phyloP scores from a whole-genome alignment of 2,329 filamentous ascomycete species.

The Intubia oerlemansii region DNA sequence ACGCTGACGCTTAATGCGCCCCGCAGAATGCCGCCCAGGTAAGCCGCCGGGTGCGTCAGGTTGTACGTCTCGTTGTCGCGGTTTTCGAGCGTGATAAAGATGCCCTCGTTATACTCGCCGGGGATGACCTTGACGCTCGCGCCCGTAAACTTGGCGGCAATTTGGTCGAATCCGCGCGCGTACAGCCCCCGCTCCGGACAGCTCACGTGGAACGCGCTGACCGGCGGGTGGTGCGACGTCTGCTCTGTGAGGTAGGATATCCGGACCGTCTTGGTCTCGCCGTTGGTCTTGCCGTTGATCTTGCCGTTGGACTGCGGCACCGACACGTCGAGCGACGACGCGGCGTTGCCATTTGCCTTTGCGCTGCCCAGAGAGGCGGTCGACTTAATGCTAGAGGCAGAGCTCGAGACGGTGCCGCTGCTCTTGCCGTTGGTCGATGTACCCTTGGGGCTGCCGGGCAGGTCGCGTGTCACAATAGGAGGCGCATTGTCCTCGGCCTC shows the following conservation, averaged over 20 bases:
- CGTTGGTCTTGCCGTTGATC: too few relatives aligned
- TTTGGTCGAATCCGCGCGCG: conserved; percentile 82
- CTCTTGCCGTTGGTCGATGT: conserved; percentile 10
- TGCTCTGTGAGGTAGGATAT: conserved; percentile 94
- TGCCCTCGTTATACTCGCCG: conserved; percentile 84
- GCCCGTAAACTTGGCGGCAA: conserved; percentile 93
- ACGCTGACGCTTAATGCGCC: conserved; percentile 82
- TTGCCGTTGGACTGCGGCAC: conserved; percentile 27
- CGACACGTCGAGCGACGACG: conserved; percentile 23
- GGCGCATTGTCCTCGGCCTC: conserved; percentile 66
- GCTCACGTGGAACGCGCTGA: conserved; percentile 85
- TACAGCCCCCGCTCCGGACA: conserved; percentile 80
- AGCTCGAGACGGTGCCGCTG: conserved; percentile 15
- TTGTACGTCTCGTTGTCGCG: conserved; percentile 81
- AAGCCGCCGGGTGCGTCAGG: conserved; percentile 82
- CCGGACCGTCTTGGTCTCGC: conserved; percentile 35
- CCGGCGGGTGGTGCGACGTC: conserved; percentile 91
- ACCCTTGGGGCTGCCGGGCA: conserved; percentile 8
- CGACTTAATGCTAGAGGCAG: conserved; percentile 26
- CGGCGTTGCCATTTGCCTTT: conserved; percentile 4
- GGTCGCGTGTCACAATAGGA: conserved; percentile 30
- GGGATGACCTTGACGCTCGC: conserved; percentile 82
- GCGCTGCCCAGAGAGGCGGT: conserved; percentile 4
- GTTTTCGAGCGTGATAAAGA: conserved; percentile 72
- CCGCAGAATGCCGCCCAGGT: conserved; percentile 69